Evolutionary conservation across 305 asterid genomes (phyloP), one percentile per base, ranked within the genome.

Genomic region (Fraxinus latifolia): DNA sequence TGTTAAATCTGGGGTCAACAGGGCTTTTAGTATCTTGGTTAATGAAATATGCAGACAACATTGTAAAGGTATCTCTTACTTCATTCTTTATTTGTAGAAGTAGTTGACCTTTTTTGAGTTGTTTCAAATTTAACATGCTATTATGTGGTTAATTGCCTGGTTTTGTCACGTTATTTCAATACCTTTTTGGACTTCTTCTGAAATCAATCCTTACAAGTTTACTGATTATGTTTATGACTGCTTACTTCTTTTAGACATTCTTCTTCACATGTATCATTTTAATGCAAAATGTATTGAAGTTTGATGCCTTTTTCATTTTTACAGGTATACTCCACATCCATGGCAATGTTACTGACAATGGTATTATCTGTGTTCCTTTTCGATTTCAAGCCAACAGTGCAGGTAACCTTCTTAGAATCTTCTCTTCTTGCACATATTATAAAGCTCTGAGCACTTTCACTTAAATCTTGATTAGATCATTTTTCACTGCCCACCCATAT

Each of bases 1-100:
- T 96, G 80, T 87, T 94, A 37, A 96, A 96, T 91, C 92, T 96
- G 58, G 98, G 98, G 27, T 93, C 98, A n/a, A 94, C 97, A 31
- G 98, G 98, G 77, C 93, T 96, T 79, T 55, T 93, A 19, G 98
- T 96, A 76, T 96, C 97, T 15, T 95, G 97, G 98, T 87, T 95
- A 84, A 95, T 95, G 99, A 96, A 96, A 90, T 94, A 92, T 76
- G 99, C 98, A 0, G 98, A 96, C 93, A 96, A 96, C 83, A 96
- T 96, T 82, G 97, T 96, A 33, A 96, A 94, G 99, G 97, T 96
- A 88, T 79, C 32, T 21, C 25, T 23, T 70, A 70, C 68, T 58
- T 58, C 68, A 19, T 53, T 79, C 1, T 39, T 80, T 39, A 14
- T 36, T 53, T 39, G 77, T 6, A 36, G 71, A 1, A 11, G 11